Evolutionary conservation across 371 early-diverging fungal genomes (phyloP), one percentile per base, ranked within the genome.

Genomic region (Fennellomyces sp.): DNA sequence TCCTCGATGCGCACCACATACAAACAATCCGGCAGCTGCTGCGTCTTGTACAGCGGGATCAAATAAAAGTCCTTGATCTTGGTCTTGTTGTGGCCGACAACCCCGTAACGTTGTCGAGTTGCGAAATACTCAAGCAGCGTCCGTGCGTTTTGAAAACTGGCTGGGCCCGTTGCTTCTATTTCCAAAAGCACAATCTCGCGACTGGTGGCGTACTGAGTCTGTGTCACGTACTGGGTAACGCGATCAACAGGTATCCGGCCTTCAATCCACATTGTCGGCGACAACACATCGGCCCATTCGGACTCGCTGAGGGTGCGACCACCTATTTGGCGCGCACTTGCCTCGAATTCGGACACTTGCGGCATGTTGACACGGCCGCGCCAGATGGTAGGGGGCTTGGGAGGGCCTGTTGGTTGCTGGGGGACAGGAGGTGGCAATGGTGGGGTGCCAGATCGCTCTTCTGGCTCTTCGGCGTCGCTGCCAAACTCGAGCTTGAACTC

Each of bases 41-140:
- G 81, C 1, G 59, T 72, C 30, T 76, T 74, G 31, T 69, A 69
- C 7, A 90, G 56, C 17, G 91, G 90, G 6, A 89, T 76, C 17
- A 92, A 25, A 60, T 92, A 92, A 80, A 92, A 86, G 58, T 92
- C 92, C 65, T 89, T 91, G 39, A 91, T 80, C 23, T 69, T 76
- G 5, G 82, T 75, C 47, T 81, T 83, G 61, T 84, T 82, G 35
- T 87, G 83, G 2, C 85, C 88, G 4, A 92, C 82, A 0, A 92
- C 92, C 5, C 88, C 92, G 64, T 81, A 86, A 51, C 91, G 78
- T 6, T 73, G 49, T 57, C 86, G 80, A 11, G 78, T 68, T 12
- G 78, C 64, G 49, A 92, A 87, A 63, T 92, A 90, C 13, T 75
- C 66, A 25, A 87, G 72, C 27, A 92, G 65, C 2, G 69, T 63